Evolutionary conservation across 306 rosid species (phyloP).

Genomic region (Rosa lucieae): DNA sequence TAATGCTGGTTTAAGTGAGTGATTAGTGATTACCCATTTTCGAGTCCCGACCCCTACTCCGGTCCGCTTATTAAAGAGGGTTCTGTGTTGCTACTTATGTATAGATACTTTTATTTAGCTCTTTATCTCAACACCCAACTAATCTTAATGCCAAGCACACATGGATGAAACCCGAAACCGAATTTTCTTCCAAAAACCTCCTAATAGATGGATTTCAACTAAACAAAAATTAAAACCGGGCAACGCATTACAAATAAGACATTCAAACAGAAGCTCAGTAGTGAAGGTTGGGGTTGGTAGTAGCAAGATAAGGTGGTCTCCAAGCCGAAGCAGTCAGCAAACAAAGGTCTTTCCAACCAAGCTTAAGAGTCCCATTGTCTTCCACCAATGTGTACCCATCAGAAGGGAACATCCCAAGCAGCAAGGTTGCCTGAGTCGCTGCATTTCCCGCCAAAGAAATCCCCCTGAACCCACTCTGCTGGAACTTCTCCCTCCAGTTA

Average conservation of each 20-base stretch:
- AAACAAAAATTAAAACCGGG: constrained; percentile 1
- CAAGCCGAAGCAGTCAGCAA: constrained; percentile 99
- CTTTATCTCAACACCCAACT: neutral
- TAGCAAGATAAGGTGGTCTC: constrained; percentile 68
- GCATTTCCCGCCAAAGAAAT: constrained; percentile 94
- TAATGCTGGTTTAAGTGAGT: neutral
- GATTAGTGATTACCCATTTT: neutral
- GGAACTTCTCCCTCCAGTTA: constrained; percentile 93
- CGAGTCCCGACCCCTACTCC: neutral
- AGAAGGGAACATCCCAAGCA: constrained; percentile 93
- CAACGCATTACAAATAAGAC: neutral
- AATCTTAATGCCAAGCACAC: neutral
- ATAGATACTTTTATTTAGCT: neutral
- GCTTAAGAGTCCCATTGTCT: constrained; percentile 90
- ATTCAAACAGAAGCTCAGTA: constrained; percentile 13
- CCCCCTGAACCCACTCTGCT: constrained; percentile 82
- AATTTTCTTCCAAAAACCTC: neutral
- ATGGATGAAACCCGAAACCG: neutral
- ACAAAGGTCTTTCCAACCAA: constrained; percentile 98
- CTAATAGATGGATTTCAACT: neutral
- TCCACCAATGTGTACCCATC: constrained; percentile 96
- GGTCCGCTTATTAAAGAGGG: neutral
- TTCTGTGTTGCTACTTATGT: neutral
- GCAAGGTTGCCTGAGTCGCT: constrained; percentile 84
- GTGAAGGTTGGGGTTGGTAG: constrained; percentile 26